These are phyloP conservation scores for Trichoderma guizhouense DNA, from an alignment of 2,329 filamentous ascomycete species.

Conservation along the genomic window DNA sequence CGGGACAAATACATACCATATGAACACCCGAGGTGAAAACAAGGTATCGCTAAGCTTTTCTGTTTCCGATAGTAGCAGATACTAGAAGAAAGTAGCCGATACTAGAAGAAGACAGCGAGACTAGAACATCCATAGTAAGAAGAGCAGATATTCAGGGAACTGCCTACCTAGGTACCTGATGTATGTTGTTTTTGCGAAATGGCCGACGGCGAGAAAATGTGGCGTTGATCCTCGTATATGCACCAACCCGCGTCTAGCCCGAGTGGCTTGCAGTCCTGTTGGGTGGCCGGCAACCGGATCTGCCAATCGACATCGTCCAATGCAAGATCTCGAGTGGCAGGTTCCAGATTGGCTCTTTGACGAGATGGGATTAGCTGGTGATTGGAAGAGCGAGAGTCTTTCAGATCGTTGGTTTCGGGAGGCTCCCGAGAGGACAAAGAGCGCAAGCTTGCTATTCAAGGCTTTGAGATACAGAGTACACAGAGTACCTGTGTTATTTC, in stretches of 20 bases:
- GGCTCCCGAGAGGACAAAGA: not conserved
- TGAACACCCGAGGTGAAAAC: not conserved
- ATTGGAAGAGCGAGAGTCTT: not conserved
- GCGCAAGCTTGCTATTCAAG: not conserved
- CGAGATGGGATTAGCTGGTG: not conserved
- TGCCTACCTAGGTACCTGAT: too few relatives aligned
- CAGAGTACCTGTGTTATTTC: too few relatives aligned
- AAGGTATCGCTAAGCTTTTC: not conserved
- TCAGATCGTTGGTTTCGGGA: not conserved
- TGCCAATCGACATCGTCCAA: not conserved
- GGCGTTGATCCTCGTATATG: slow-evolving; percentile 22
- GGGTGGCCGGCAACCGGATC: not conserved
- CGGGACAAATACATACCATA: not conserved
- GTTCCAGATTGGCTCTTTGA: not conserved
- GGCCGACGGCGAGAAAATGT: not conserved
- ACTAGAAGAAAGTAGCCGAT: too few relatives aligned
- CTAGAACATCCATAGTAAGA: too few relatives aligned
- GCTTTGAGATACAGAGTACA: too few relatives aligned
- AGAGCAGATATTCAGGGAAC: too few relatives aligned
- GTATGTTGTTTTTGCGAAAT: not conserved
- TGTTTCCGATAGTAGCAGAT: not conserved
- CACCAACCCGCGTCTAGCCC: slow-evolving; percentile 15
- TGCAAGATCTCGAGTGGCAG: slow-evolving; percentile 10
- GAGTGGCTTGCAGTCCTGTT: slow-evolving; percentile 10
- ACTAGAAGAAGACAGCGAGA: too few relatives aligned